Percentiles rank a stretch among this genome's conserved stretches.
Evolutionary conservation across 345 rosid genomes (phyloP).

Genomic region (Rhodamnia argentea): DNA sequence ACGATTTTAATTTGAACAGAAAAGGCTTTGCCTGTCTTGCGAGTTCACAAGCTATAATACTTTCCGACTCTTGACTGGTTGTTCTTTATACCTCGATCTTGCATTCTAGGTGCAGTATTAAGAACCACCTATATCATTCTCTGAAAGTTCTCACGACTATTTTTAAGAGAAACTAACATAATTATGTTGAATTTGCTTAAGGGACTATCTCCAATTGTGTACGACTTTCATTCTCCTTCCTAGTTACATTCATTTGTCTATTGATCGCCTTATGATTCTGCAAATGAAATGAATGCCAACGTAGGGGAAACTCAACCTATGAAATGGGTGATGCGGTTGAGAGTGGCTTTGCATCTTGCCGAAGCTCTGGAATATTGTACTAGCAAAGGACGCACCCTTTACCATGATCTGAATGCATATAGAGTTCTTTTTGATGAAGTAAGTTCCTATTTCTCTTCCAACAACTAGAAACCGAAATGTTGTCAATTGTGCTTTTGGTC

Average conservation of each 20-base stretch:
- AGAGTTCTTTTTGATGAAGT: constrained; percentile 90
- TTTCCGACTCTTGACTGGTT: not conserved
- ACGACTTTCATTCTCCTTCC: not conserved
- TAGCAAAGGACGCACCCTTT: constrained; percentile 67
- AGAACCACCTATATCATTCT: not conserved
- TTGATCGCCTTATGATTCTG: not conserved
- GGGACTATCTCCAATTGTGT: not conserved
- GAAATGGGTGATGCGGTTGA: constrained; percentile 96
- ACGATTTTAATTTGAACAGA: not conserved
- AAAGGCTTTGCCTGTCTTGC: not conserved
- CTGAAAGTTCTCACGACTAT: not conserved
- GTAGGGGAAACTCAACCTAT: constrained; percentile 94
- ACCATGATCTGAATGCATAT: constrained; percentile 95
- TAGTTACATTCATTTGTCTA: not conserved
- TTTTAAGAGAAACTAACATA: not conserved
- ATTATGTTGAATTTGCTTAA: not conserved
- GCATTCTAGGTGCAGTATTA: not conserved
- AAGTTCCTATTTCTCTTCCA: constrained; percentile 5
- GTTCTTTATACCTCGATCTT: not conserved
- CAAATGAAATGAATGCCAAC: not conserved
- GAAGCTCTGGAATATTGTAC: constrained; percentile 95
- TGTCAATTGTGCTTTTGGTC: not conserved
- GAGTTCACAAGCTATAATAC: not conserved
- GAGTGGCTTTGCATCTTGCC: constrained; percentile 89
- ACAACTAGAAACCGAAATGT: not conserved